These are phyloP conservation scores for Phialophora expanda DNA, from an alignment of 2,329 filamentous ascomycete species.

Conservation along the genomic window DNA sequence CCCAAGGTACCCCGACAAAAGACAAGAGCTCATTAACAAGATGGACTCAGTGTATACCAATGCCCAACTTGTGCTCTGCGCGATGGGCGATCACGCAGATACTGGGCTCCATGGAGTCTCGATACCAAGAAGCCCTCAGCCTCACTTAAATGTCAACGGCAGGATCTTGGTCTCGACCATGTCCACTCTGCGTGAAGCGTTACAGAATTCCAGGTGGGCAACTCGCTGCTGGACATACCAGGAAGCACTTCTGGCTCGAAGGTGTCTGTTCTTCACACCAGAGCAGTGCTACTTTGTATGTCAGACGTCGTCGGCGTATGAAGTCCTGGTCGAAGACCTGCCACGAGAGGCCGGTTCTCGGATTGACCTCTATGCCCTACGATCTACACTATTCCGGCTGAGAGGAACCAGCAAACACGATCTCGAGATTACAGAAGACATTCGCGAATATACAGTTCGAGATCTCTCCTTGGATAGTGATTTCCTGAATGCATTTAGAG, in stretches of 20 bases:
- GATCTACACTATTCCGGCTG: slow-evolving; percentile 7
- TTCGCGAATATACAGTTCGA: slow-evolving; percentile 19
- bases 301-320: slow-evolving; percentile 6
- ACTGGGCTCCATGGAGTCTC: slow-evolving; percentile 6
- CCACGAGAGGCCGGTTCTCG: background rate
- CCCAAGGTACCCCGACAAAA: background rate
- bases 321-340: slow-evolving; percentile 6
- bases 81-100: background rate
- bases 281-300: slow-evolving; percentile 22
- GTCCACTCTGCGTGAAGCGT: background rate
- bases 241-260: slow-evolving; percentile 9
- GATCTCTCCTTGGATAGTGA: slow-evolving; percentile 10
- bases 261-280: slow-evolving; percentile 25
- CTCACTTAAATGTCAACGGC: background rate
- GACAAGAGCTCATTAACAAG: background rate
- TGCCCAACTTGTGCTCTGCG: slow-evolving; percentile 7
- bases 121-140: background rate
- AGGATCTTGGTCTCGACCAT: slow-evolving; percentile 8
- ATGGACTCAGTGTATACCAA: slow-evolving; percentile 10
- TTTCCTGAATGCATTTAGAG: slow-evolving; percentile 19
- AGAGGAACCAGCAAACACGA: slow-evolving; percentile 9
- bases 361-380: slow-evolving; percentile 7
- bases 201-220: slow-evolving; percentile 11
- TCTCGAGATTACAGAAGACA: slow-evolving; percentile 14
- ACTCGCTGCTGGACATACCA: slow-evolving; percentile 25